A percentile compares a stretch with the other conserved stretches of the same genome.
Conservation (phyloP, 805 yeast species). For the Tetrapisispora pingtungensis region DNA sequence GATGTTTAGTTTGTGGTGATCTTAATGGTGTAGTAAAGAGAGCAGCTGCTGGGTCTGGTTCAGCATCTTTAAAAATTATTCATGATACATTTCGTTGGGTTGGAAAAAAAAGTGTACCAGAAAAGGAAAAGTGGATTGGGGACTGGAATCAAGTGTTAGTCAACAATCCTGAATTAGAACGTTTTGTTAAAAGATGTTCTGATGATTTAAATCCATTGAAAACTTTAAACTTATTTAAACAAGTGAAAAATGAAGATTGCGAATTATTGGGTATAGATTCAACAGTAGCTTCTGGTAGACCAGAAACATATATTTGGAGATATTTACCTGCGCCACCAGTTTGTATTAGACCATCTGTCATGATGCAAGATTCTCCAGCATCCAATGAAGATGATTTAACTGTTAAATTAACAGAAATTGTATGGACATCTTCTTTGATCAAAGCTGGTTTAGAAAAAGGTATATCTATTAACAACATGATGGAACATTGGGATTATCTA, state of each 20-base stretch:
- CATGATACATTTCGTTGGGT: slow-evolving; percentile 95
- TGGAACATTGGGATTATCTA: slow-evolving; percentile 98
- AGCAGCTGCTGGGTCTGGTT: slow-evolving; percentile 84
- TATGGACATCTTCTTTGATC: slow-evolving; percentile 91
- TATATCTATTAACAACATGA: slow-evolving; percentile 78
- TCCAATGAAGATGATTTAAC: slow-evolving; percentile 97
- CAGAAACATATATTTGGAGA: slow-evolving; percentile 94
- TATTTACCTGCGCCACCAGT: slow-evolving; percentile 98
- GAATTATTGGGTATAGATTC: slow-evolving; percentile 88
- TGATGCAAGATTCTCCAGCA: slow-evolving; percentile 80
- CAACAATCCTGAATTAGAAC: slow-evolving; percentile 79
- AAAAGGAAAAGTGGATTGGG: slow-evolving; percentile 76
- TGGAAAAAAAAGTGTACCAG: slow-evolving; percentile 81
- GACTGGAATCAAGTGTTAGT: slow-evolving; percentile 69
- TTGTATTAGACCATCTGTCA: slow-evolving; percentile 94
- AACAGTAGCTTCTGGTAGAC: slow-evolving; percentile 70
- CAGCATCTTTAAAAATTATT: slow-evolving; percentile 88
- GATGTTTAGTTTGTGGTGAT: slow-evolving; percentile 80
- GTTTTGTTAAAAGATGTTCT: slow-evolving; percentile 73
- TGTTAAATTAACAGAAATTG: slow-evolving; percentile 90
- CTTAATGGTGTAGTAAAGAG: slow-evolving; percentile 95
- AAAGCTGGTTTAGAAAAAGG: slow-evolving; percentile 94
- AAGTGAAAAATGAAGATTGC: slow-evolving; percentile 77
- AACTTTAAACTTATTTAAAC: slow-evolving; percentile 78
- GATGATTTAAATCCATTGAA: slow-evolving; percentile 93